phyloP scores from a whole-genome alignment of 768 basidiomycete genomes.

The Suillus lakei region DNA sequence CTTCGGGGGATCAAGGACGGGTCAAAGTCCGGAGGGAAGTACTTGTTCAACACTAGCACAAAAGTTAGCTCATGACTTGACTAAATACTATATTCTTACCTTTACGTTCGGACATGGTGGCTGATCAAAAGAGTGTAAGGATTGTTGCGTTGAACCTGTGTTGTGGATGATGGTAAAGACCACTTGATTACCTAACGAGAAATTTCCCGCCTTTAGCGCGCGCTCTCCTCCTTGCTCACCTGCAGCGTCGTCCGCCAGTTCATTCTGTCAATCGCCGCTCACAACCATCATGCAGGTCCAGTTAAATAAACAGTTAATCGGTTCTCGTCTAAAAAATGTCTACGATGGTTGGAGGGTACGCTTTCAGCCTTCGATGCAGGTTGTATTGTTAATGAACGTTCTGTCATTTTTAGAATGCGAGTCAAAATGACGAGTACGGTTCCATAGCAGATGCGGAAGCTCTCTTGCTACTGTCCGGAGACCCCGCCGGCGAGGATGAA shows the following conservation, averaged over 20 bases:
- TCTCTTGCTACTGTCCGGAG: constrained; percentile 74
- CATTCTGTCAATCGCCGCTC: constrained; percentile 9
- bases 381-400: constrained; percentile 17
- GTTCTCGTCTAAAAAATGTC: constrained; percentile 59
- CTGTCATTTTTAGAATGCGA: constrained; percentile 53
- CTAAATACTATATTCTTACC: constrained; percentile 42
- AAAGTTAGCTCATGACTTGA: constrained; percentile 11
- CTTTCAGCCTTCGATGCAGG: constrained; percentile 13
- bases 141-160: not conserved
- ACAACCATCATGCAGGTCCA: constrained; percentile 62
- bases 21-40: constrained; percentile 98
- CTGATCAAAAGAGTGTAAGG: constrained; percentile 3
- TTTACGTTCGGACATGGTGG: constrained; percentile 84
- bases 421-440: constrained; percentile 71
- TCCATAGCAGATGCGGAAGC: constrained; percentile 72
- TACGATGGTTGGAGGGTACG: constrained; percentile 69
- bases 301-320: constrained; percentile 66
- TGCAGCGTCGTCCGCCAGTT: constrained; percentile 21
- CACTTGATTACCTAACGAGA: constrained; percentile 37
- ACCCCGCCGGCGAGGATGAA: constrained; percentile 84
- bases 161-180: constrained; percentile 5
- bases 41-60: constrained; percentile 83
- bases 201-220: constrained; percentile 35
- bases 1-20: constrained; percentile 93
- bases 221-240: constrained; percentile 24